Conservation (phyloP, 1,284 basidiomycete genomes). For the Flammula alnicola region DNA sequence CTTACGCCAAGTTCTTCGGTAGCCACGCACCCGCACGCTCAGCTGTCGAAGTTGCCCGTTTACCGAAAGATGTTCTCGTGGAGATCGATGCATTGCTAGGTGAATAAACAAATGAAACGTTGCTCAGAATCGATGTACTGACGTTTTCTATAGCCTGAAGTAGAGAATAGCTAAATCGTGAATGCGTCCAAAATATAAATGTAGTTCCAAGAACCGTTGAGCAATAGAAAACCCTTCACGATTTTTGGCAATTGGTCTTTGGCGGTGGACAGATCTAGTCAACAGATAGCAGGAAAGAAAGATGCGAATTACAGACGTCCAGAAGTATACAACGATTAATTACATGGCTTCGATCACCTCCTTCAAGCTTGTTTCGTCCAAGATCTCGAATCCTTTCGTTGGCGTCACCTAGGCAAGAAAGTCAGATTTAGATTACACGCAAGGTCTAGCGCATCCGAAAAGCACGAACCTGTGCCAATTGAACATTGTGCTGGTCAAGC, state of each 20-base stretch:
- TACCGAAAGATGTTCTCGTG: slow-evolving; percentile 67
- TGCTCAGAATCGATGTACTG: neutral
- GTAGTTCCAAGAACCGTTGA: neutral
- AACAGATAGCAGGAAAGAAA: slow-evolving; percentile 12
- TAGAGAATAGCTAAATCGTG: slow-evolving; percentile 17
- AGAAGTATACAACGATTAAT: slow-evolving; percentile 30
- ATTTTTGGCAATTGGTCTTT: no score
- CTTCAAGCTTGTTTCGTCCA: slow-evolving; percentile 79
- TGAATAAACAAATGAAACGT: slow-evolving; percentile 26
- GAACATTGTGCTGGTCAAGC: slow-evolving; percentile 97
- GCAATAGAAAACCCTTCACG: no score
- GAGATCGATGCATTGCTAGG: slow-evolving; percentile 93
- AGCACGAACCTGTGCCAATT: slow-evolving; percentile 84
- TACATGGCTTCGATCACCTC: slow-evolving; percentile 82
- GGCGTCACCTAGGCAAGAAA: slow-evolving; percentile 67
- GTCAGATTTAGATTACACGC: slow-evolving; percentile 2
- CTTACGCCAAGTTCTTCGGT: slow-evolving; percentile 85
- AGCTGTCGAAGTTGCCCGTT: slow-evolving; percentile 75
- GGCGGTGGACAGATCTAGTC: no score
- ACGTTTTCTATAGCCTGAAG: slow-evolving; percentile 26
- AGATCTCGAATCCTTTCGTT: slow-evolving; percentile 81
- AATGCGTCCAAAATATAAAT: slow-evolving; percentile 3
- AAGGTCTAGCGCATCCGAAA: neutral
- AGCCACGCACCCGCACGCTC: slow-evolving; percentile 92
- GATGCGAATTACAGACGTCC: slow-evolving; percentile 25